phyloP scores from a whole-genome alignment of 2,329 filamentous ascomycete genomes.

The Penicillium nordicum region DNA sequence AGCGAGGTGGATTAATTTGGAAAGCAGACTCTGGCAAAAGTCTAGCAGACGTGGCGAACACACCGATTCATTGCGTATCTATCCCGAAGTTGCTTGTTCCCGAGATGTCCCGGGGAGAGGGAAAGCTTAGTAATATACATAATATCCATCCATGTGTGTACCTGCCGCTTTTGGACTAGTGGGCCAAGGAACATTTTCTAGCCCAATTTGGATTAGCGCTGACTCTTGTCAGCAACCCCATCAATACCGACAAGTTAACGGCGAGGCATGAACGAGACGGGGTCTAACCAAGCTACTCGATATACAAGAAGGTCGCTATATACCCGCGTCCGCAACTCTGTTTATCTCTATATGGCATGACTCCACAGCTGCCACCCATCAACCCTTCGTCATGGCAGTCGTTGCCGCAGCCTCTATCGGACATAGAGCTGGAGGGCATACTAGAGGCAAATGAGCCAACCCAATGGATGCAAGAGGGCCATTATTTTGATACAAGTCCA shows the following conservation, averaged over 20 bases:
- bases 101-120: not conserved
- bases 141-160: not conserved
- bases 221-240: not conserved
- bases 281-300: not conserved
- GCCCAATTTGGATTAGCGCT: not conserved
- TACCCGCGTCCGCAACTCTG: not conserved
- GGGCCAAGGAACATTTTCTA: not conserved
- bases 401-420: slow-evolving; percentile 9
- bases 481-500: not conserved
- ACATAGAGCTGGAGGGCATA: slow-evolving; percentile 9
- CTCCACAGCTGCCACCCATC: not conserved
- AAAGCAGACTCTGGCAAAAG: not conserved
- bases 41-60: not conserved
- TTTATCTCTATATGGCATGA: slow-evolving; percentile 9
- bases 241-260: not conserved
- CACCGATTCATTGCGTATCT: not conserved
- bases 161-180: not conserved
- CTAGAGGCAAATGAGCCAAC: slow-evolving; percentile 1
- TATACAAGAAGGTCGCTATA: not conserved
- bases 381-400: slow-evolving; percentile 3
- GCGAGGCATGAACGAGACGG: not conserved
- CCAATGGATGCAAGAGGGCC: slow-evolving; percentile 5
- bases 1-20: not conserved
- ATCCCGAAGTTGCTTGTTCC: not conserved
- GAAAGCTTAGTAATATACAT: not conserved